Conservation (phyloP, 139 green algal genomes). For the Chlorella sp. region DNA sequence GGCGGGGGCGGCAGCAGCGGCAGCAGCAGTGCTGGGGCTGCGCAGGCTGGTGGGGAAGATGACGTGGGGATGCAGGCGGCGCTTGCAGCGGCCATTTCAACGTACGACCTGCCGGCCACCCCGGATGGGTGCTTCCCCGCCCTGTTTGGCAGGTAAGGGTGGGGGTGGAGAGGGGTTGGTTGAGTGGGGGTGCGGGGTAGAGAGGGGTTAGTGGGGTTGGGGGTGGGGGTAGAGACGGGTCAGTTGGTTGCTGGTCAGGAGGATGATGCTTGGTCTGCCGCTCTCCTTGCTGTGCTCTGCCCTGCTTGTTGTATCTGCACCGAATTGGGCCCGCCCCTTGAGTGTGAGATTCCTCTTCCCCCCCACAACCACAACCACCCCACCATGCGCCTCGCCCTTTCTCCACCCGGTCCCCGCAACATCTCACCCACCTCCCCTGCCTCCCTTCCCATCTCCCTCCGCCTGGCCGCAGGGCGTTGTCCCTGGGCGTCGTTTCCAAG, state of each 20-base stretch:
- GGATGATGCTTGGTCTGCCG: no score
- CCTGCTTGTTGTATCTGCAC: no score
- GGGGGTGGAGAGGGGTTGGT: no score
- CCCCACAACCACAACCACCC: no score
- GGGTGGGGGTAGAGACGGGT: background rate
- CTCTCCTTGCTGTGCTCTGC: background rate
- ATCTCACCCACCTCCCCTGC: background rate
- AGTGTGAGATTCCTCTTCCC: no score
- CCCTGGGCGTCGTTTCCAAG: constrained; percentile 62
- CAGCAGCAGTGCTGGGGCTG: background rate
- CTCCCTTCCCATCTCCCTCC: background rate
- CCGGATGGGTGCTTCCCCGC: constrained; percentile 67
- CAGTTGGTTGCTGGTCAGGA: background rate
- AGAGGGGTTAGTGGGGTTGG: background rate
- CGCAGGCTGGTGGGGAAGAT: background rate
- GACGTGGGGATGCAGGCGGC: background rate
- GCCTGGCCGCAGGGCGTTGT: constrained; percentile 39
- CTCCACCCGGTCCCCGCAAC: background rate
- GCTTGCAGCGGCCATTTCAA: constrained; percentile 18
- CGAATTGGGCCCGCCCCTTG: no score
- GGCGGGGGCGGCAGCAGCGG: background rate
- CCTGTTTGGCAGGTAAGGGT: constrained; percentile 60
- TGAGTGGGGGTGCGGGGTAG: background rate
- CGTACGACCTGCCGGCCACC: constrained; percentile 40
- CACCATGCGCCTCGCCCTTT: background rate